Percentiles rank a stretch among this genome's conserved stretches.
Conservation (phyloP, 1,284 basidiomycete genomes). For the Sporisorium iseilematis-ciliati region DNA sequence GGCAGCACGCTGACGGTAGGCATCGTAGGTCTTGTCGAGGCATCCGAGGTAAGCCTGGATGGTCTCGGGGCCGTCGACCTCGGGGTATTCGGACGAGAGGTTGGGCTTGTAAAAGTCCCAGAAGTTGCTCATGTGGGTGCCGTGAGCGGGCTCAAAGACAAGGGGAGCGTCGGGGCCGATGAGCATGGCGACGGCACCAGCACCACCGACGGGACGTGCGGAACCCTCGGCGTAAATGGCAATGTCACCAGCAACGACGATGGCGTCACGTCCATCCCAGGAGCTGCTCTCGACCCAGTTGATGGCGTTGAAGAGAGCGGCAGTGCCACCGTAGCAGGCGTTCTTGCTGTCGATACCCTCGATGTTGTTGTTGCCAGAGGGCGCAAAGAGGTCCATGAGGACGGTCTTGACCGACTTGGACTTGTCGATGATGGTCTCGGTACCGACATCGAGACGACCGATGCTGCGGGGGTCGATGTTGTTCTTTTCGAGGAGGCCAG, state of each 20-base stretch:
- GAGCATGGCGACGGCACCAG: constrained; percentile 92
- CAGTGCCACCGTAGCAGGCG: constrained; percentile 98
- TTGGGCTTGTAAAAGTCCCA: constrained; percentile 74
- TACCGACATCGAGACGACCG: constrained; percentile 96
- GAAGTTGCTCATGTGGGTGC: constrained; percentile 96
- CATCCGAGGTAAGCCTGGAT: constrained; percentile 95
- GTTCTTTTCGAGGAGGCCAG: constrained; percentile 90
- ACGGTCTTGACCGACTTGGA: constrained; percentile 99
- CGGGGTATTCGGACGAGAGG: constrained; percentile 81
- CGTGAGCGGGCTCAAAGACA: constrained; percentile 93
- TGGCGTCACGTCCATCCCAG: constrained; percentile 99
- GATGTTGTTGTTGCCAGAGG: constrained; percentile 93
- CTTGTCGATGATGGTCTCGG: constrained; percentile 99
- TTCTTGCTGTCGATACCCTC: constrained; percentile 99
- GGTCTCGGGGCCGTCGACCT: constrained; percentile 96
- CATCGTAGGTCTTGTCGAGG: constrained; percentile 88
- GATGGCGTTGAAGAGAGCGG: constrained; percentile 95
- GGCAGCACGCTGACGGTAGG: constrained; percentile 86
- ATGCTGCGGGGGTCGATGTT: constrained; percentile 95
- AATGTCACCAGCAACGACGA: constrained; percentile 97
- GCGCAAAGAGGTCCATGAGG: constrained; percentile 96
- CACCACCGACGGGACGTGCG: constrained; percentile 95
- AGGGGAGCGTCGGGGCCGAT: constrained; percentile 96
- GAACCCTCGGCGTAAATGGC: constrained; percentile 97
- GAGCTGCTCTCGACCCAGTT: constrained; percentile 92